Conservation (phyloP, 2,329 filamentous ascomycete genomes). For the Alternaria ethzedia region DNA sequence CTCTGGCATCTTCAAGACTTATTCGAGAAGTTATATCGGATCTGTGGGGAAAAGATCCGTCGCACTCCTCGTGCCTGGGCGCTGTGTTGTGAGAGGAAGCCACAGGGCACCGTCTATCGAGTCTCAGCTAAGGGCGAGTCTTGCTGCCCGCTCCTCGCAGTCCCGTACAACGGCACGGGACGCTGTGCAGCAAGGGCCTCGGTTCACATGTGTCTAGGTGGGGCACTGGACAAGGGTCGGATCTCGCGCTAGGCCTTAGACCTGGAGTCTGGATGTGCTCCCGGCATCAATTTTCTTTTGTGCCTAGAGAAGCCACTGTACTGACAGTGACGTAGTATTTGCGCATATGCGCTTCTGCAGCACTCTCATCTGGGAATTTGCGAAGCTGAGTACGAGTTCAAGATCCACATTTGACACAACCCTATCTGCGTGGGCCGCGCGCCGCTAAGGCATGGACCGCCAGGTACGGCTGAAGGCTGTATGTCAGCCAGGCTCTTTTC, state of each 20-base stretch:
- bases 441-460: not conserved
- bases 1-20: conserved; percentile 25
- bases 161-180: not conserved
- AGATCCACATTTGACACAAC: not conserved
- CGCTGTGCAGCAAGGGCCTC: not conserved
- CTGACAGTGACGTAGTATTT: not conserved
- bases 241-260: not conserved
- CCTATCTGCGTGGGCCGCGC: not conserved
- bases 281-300: not conserved
- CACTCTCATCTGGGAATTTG: not conserved
- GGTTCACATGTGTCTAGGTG: not conserved
- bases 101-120: not conserved
- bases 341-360: not conserved
- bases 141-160: not conserved
- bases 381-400: not conserved
- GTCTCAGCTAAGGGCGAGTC: not conserved
- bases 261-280: not conserved
- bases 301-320: not conserved
- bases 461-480: not conserved
- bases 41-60: not conserved
- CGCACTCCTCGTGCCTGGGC: not conserved
- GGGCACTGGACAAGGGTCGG: not conserved
- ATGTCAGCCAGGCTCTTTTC: not conserved
- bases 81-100: not conserved
- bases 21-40: not conserved